Evolutionary conservation across 2,329 filamentous ascomycete species (phyloP), one percentile per base, ranked within the genome.

Genomic region (Colletotrichum abscissum): DNA sequence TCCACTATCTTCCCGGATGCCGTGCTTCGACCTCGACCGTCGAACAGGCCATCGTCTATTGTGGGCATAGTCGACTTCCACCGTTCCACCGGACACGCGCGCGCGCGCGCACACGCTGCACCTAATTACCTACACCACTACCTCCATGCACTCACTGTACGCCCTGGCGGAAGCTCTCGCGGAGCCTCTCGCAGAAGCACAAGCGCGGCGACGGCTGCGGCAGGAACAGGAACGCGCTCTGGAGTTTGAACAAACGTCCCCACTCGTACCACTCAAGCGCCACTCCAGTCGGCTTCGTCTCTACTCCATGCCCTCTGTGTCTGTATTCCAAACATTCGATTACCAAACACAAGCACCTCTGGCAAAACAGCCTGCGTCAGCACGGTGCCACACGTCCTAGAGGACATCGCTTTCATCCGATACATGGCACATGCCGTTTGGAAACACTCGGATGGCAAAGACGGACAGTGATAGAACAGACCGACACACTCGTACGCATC

Each of bases 401-500:
- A 52, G 52, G 9, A 28, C 26, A 30, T 35, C 58, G 9, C 42
- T 56, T 65, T 70, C 71, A 49, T 70, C 71, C 67, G 58, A 73
- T 70, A 35, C 30, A 22, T 49, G 35, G 19, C 28, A 52, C 67
- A 59, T 64, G 42, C 26, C 46, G 14, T 58, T 6, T 33, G 35
- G 28, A 26, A 64, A 64, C 62, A 38, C 63, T 28, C 26, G 33
- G 35, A 24, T 46, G 33, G 12, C 55, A 60, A 57, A 73, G 26
- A 62, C 14, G 46, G 16, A 33, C 69, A 70, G 55, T 70, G 67
- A 70, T 56, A 38, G 55, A 65, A 60, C 63, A 49, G 49, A 19
- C 49, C 26, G 24, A 55, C 69, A 26, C 66, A 35, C 66, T 55
- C 24, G 11, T 49, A 55, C 65, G 5, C 55, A 56, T 24, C 26